phyloP scores from a whole-genome alignment of 768 basidiomycete genomes.

The Xanthoconium purpureum region DNA sequence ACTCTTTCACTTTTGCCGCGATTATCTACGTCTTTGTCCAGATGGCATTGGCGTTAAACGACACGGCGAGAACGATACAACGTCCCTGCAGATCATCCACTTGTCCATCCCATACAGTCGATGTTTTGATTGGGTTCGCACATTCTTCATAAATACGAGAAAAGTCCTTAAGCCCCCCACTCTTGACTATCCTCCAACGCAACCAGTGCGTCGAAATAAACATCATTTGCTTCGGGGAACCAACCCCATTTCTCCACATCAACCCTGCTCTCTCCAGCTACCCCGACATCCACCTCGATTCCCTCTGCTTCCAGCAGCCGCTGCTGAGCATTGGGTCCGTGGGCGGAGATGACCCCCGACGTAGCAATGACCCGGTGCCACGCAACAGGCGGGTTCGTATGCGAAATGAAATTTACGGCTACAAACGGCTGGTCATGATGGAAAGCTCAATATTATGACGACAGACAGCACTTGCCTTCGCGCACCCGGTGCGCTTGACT shows the following conservation, averaged over 20 bases:
- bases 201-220: background rate
- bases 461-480: conserved; percentile 48
- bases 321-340: conserved; percentile 45
- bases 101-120: conserved; percentile 46
- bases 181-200: conserved; percentile 4
- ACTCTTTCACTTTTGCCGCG: conserved; percentile 37
- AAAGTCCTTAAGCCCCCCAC: conserved; percentile 6
- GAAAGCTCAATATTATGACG: background rate
- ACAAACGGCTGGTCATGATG: background rate
- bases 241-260: conserved; percentile 53
- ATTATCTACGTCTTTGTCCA: conserved; percentile 54
- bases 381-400: conserved; percentile 60
- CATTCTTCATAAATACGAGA: background rate
- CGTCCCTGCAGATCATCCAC: conserved; percentile 59
- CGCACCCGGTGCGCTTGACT: conserved; percentile 72
- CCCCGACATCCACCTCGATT: conserved; percentile 56
- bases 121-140: conserved; percentile 31
- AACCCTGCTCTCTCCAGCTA: conserved; percentile 53
- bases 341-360: conserved; percentile 65
- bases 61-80: conserved; percentile 51
- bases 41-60: conserved; percentile 66
- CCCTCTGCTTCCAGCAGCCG: conserved; percentile 73
- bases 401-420: conserved; percentile 74
- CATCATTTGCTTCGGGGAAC: conserved; percentile 44
- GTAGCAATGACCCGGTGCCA: conserved; percentile 76